These are phyloP conservation scores for Starmera stellimalicola DNA, from an alignment of 1,139 yeast genomes.

Conservation along the genomic window DNA sequence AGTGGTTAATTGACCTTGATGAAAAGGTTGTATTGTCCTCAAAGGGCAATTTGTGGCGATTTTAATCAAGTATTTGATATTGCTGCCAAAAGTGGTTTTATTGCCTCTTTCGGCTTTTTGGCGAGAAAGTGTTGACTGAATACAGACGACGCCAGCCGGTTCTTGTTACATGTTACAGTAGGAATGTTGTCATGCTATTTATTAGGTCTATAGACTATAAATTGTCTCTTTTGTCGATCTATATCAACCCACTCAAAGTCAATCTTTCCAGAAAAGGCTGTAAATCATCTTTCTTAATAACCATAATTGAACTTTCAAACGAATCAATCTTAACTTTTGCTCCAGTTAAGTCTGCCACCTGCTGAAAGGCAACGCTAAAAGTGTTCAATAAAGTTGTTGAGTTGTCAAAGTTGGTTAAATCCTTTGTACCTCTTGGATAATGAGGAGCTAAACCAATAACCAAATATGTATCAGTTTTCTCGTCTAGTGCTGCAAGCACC, in stretches of 20 bases:
- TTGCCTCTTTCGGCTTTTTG: no score
- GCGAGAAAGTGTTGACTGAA: no score
- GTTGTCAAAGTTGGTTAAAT: conserved; percentile 32
- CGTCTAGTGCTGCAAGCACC: conserved; percentile 80
- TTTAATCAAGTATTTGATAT: no score
- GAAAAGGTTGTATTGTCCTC: no score
- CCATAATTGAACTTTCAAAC: conserved; percentile 89
- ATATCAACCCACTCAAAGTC: conserved; percentile 45
- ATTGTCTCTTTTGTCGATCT: no score
- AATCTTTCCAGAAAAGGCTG: conserved; percentile 80
- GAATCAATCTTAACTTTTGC: conserved; percentile 90
- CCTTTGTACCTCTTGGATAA: conserved; percentile 46
- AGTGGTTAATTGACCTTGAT: no score
- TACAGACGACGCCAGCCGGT: no score
- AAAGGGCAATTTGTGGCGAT: no score
- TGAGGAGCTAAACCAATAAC: conserved; percentile 89
- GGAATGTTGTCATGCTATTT: no score
- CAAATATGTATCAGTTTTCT: conserved; percentile 64
- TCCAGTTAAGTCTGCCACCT: conserved; percentile 70
- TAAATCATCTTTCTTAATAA: conserved; percentile 79
- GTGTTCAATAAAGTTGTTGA: conserved; percentile 49
- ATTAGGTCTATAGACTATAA: no score
- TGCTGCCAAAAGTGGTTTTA: no score
- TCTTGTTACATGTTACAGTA: no score
- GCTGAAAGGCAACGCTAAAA: conserved; percentile 86